Conservation (phyloP, 2,329 filamentous ascomycete genomes). For the Blastomyces emzantsi region DNA sequence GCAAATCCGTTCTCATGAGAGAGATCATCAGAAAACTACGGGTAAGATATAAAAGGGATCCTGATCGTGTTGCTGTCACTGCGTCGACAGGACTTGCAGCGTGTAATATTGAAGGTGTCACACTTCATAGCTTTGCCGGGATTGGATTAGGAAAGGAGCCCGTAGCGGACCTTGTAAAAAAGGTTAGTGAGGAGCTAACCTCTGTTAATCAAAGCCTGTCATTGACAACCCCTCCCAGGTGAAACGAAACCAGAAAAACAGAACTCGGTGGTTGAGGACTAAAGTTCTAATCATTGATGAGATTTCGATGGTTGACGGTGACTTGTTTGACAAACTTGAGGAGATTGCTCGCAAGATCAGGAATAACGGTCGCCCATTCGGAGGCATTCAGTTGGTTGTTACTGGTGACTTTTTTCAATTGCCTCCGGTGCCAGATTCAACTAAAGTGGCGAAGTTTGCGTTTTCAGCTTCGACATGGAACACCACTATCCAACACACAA, state of each 20-base stretch:
- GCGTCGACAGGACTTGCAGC: slow-evolving; percentile 93
- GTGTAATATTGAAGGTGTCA: slow-evolving; percentile 93
- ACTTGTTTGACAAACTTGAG: slow-evolving; percentile 93
- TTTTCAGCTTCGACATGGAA: slow-evolving; percentile 90
- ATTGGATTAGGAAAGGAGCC: slow-evolving; percentile 93
- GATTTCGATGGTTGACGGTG: slow-evolving; percentile 96
- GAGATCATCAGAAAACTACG: slow-evolving; percentile 78
- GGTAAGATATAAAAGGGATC: slow-evolving; percentile 64
- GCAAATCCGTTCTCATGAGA: slow-evolving; percentile 92
- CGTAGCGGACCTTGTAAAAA: slow-evolving; percentile 70
- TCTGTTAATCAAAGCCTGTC: slow-evolving; percentile 10
- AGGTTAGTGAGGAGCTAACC: slow-evolving; percentile 35
- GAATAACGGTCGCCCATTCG: slow-evolving; percentile 87
- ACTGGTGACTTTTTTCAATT: slow-evolving; percentile 98
- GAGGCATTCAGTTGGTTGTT: slow-evolving; percentile 89
- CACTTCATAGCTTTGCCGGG: slow-evolving; percentile 89
- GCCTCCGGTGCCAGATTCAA: slow-evolving; percentile 77
- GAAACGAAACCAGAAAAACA: slow-evolving; percentile 76
- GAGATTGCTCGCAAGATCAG: slow-evolving; percentile 74
- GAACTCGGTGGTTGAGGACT: slow-evolving; percentile 77
- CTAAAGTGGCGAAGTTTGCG: slow-evolving; percentile 70
- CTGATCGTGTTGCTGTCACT: slow-evolving; percentile 82
- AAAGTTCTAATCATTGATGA: slow-evolving; percentile 89
- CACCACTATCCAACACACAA: slow-evolving; percentile 89
- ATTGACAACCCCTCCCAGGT: slow-evolving; percentile 42